Evolutionary conservation across 2,329 filamentous ascomycete species (phyloP).

Genomic region (Juglanconis oblonga): DNA sequence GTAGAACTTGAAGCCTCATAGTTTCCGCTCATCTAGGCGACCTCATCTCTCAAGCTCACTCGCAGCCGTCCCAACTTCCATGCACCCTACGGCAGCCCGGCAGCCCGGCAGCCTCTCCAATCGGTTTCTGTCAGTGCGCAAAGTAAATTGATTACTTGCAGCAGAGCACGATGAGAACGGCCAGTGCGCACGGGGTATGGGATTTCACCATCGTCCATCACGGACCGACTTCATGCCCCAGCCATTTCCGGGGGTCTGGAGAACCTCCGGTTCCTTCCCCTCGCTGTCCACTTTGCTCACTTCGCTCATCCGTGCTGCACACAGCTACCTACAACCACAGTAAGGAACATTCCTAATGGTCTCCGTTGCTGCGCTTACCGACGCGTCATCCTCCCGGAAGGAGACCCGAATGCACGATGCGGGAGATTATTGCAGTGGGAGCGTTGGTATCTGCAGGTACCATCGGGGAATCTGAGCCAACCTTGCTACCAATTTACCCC

Average conservation of each 20-base stretch:
- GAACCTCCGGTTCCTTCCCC: background rate
- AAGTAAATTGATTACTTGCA: background rate
- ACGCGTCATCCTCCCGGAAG: background rate
- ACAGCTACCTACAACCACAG: background rate
- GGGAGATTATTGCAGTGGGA: constrained; percentile 7
- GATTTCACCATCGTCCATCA: background rate
- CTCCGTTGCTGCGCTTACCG: constrained; percentile 3
- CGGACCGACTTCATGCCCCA: constrained; percentile 9
- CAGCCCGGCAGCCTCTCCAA: background rate
- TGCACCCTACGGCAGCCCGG: background rate
- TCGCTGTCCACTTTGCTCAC: background rate
- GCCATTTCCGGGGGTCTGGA: background rate
- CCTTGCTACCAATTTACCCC: background rate
- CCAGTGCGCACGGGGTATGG: background rate
- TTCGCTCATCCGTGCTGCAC: background rate
- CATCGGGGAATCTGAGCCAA: background rate
- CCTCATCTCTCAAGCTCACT: background rate
- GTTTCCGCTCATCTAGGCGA: background rate
- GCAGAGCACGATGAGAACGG: background rate
- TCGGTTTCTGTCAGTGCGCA: background rate
- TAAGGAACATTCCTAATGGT: background rate
- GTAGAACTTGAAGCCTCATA: background rate
- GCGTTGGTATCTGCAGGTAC: constrained; percentile 8
- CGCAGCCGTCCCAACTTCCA: background rate
- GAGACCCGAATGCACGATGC: constrained; percentile 14